Base-by-base conservation (phyloP, 2,329 filamentous ascomycete species). In the Cladosporium sphaerospermum region DNA sequence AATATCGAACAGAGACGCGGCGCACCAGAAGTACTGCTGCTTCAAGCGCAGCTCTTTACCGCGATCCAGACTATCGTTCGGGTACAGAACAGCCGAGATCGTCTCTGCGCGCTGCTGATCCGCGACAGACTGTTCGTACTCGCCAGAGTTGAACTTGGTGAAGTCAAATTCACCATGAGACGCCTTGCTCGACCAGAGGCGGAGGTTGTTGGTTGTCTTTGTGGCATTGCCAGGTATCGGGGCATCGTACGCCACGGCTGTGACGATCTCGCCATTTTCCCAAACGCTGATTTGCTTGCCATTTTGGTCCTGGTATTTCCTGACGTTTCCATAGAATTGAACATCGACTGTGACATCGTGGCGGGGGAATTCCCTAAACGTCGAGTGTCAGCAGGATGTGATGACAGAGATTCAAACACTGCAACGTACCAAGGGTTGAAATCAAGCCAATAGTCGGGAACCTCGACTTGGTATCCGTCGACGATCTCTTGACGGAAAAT, bases 401-500 rank as follows among this genome's bases (percentile, higher is more conserved):
- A 18, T 0, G 16, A 10, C 45, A 19, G 10, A 9, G 8, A 7
- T 4, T 13, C 16, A n/a, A n/a, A 4, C 7, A 9, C 2, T 10
- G 7, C 13, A 8, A 37, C 48, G 11, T 19, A 51, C 93, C 93
- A 99, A 0, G 93, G 93, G 72, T 99, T 99, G 73, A 97, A 96
- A 69, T 97, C 93, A 51, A 99, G 82, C 93, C 93, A 99, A 74
- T 99, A 97, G 70, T 99, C 93, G 16, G 93, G 93, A 55, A 97
- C 88, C 68, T 99, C 93, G 59, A 99, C 90, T 72, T 99, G 93
- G 70, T 96, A 99, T 54, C 93, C 93, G 66, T 97, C 88, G 56
- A 96, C 85, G 64, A 99, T 97, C 75, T 97, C 93, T 76, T 99
- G 93, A 77, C 97, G 97, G 83, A 99, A 99, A 70, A 99, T 99